Conservation (phyloP, 1,284 basidiomycete species). For the Puccinia triticina region DNA sequence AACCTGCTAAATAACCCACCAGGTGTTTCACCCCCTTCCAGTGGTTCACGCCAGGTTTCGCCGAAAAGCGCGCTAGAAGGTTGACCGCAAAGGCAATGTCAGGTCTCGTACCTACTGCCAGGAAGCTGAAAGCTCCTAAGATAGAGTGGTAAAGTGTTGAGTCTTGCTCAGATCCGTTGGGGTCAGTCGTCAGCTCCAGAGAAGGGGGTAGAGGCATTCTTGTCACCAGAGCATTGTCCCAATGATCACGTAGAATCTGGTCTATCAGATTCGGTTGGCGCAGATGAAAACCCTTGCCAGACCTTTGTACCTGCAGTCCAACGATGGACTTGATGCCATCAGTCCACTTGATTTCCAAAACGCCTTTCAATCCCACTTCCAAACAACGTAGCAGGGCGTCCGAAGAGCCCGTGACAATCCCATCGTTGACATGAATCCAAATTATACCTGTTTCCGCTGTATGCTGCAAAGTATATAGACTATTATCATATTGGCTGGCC, state of each 20-base stretch:
- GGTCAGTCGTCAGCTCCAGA: background rate
- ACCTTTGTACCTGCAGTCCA: background rate
- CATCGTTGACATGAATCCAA: background rate
- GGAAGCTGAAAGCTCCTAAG: constrained; percentile 1
- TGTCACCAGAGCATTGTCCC: background rate
- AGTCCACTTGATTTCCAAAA: background rate
- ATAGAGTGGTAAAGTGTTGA: background rate
- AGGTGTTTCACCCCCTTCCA: constrained; percentile 1
- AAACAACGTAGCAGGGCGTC: background rate
- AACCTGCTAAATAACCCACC: background rate
- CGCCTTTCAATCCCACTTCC: background rate
- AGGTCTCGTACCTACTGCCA: background rate
- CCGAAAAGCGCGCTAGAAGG: background rate
- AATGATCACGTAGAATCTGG: background rate
- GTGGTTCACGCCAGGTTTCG: background rate
- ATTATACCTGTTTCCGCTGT: no score
- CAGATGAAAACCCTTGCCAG: background rate
- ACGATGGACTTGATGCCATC: no score
- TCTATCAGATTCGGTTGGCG: background rate
- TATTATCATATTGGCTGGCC: no score
- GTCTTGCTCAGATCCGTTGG: background rate
- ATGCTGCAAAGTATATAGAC: no score
- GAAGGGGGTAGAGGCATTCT: background rate
- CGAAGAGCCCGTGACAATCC: background rate
- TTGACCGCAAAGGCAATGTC: constrained; percentile 6